These are phyloP conservation scores for Adansonia madagascariensis DNA, from an alignment of 441 rosid genomes.

Conservation along the genomic window DNA sequence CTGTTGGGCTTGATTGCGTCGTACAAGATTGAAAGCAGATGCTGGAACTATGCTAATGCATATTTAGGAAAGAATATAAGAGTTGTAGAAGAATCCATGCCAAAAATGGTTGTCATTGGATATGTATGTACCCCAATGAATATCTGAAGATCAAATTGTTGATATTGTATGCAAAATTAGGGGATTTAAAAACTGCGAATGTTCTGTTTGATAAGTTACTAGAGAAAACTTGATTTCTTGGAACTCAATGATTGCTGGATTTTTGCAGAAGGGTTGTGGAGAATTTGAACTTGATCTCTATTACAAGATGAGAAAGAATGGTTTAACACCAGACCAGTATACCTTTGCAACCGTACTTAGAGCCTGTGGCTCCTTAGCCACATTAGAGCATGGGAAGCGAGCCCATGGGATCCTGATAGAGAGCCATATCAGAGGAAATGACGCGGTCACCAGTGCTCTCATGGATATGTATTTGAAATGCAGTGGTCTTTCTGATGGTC, in stretches of 20 bases:
- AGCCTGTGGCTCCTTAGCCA: conserved; percentile 69
- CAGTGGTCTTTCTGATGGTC: conserved; percentile 64
- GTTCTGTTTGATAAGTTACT: conserved; percentile 65
- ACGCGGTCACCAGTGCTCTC: conserved; percentile 69
- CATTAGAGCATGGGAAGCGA: conserved; percentile 64
- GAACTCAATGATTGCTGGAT: conserved; percentile 67
- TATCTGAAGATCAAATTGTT: conserved; percentile 64
- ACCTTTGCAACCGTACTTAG: conserved; percentile 78
- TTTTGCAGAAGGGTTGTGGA: conserved; percentile 47
- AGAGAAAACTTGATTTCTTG: conserved; percentile 61
- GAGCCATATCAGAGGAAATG: conserved; percentile 51
- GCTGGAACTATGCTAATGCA: conserved; percentile 58
- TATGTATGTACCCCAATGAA: conserved; percentile 37
- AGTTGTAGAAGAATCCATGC: conserved; percentile 65
- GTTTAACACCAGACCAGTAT: conserved; percentile 60
- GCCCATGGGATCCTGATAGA: conserved; percentile 68
- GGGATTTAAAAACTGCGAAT: conserved; percentile 43
- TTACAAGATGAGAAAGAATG: conserved; percentile 32
- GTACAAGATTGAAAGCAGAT: conserved; percentile 40
- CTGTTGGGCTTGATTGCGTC: conserved; percentile 58
- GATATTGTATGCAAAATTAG: conserved; percentile 53
- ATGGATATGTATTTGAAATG: conserved; percentile 87
- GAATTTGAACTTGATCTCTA: conserved; percentile 38
- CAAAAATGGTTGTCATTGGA: conserved; percentile 62
- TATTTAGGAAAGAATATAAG: conserved; percentile 43